Base-by-base conservation (phyloP, 352 stramenopile genomes). In the Phytophthora macrochlamydospora region DNA sequence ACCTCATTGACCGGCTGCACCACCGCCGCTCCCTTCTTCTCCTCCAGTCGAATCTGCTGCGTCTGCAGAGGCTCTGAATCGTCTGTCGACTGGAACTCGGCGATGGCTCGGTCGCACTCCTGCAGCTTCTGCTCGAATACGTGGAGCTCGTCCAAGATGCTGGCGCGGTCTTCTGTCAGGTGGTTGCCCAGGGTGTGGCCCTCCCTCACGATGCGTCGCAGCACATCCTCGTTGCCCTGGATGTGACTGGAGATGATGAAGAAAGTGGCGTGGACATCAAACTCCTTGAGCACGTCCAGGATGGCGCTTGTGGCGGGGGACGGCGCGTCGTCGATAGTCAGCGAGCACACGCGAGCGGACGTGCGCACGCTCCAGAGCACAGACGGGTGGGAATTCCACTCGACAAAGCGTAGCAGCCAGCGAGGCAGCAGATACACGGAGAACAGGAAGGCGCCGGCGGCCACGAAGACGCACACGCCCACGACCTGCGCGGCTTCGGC, bases 191-290 rank as follows among this genome's bases (percentile, higher is more conserved):
- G 71, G 6, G 64, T 68, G 62, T 95, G 87, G 13, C 87, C 87
- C 53, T 95, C 87, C n/a, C 68, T 63, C 29, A 95, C 84, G 31
- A 95, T 95, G 50, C 85, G 85, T 14, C 71, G 70, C 38, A 95
- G 45, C 9, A 90, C 73, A 8, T 91, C 72, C 61, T 95, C 87
- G 48, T 85, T 75, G 35, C 84, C 85, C 7, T 67, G 59, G 42
- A 94, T 90, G 52, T 87, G 75, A 57, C 72, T 65, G 2, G 84
- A 91, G 73, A 95, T 95, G 74, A 95, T 80, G 62, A 95, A 95
- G 70, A 95, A 95, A 52, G 87, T 94, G 51, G 88, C 88, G 44
- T 82, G 85, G 44, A 93, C 73, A 31, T 73, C 71, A 67, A 91
- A 59, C 32, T 83, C 63, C 14, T 71, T 75, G 46, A 95, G 68